Evolutionary conservation across 2,329 filamentous ascomycete genomes (phyloP), one percentile per base, ranked within the genome.

Genomic region (Penicillium sp.): DNA sequence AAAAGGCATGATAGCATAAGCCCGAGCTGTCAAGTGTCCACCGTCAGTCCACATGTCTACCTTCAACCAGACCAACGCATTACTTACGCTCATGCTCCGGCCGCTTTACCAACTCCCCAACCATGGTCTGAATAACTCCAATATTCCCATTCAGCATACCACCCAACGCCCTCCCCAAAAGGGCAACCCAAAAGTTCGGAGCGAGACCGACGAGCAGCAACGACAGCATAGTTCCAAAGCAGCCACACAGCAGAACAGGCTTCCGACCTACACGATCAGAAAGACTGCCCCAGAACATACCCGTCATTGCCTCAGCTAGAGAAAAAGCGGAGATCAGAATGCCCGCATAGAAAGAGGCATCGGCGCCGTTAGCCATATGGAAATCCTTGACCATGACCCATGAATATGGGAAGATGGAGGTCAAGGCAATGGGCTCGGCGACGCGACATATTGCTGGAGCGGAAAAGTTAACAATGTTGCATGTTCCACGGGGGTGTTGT

Each of bases 1-100:
- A 72, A 97, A 97, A 0, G 93, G 93, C 92, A 97, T 96, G 48
- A 97, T 86, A 2, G 92, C 88, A 75, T 93, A 97, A 30, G 93
- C 93, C 63, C 89, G 87, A 60, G 92, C 90, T 92, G 69, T 63
- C 55, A 26, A 4, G 4, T 37, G 55, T 43, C 51, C 48, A 68
- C 63, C 60, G 62, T 62, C 14, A 58, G 28, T 8, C 25, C 35
- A 37, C 0, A 33, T 25, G 8, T 16, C 11, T 16, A 40, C 2
- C 11, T 11, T 10, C 25, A 22, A 45, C 8, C 38, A 35, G n/a
- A 3, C 19, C 10, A 40, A 22, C 7, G n/a, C 40, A 59, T 49
- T 26, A 85, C 88, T 82, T 79, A 92, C 89, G 92, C 78, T 96
- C 92, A 77, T 96, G 91, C 70, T 93, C 90, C 14, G 91, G 92